Evolutionary conservation across 495 filamentous ascomycete species (phyloP), one percentile per base, ranked within the genome.

Genomic region (Penicillium paradoxum): DNA sequence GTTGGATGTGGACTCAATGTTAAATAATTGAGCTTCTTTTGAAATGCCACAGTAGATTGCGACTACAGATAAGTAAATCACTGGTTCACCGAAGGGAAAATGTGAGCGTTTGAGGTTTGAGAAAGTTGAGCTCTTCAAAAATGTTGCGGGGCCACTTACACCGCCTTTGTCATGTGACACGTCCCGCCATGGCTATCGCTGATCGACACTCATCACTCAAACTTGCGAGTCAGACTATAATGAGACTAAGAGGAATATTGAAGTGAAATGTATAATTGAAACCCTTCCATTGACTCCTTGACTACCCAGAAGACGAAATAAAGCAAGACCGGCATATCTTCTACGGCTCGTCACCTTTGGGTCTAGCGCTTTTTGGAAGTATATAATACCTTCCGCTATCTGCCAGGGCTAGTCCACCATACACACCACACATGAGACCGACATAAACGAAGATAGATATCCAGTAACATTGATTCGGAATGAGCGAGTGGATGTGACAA

Each of bases 41-140:
- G n/a, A 17, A 2, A 6, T 14, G 8, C 3, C 21, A 38, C 22
- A 13, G 4, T 9, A 41, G 6, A 22, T 19, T 17, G 18, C 18
- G 10, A 36, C 19, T 11, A 8, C 6, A 10, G 14, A 27, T 25
- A 22, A 25, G 29, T 5, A 32, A 25, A 36, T 4, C 4, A 15
- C 30, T 27, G 30, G 9, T 51, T 43, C 15, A 11, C 18, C n/a
- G n/a, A 37, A 10, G 22, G 14, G 25, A 32, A 40, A 47, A 52
- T 54, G 45, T 46, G 19, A 19, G 52, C 51, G 17, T 33, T 34
- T 32, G 29, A 32, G 8, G 38, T 42, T 48, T 25, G 38, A 55
- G 54, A 57, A 60, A 62, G 62, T 62, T 54, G 54, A 58, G 51
- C 51, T 63, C 53, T 56, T 62, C 59, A 58, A 65, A 65, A 63